phyloP scores from a whole-genome alignment of 1,284 basidiomycete genomes.

The Cerrena zonata region DNA sequence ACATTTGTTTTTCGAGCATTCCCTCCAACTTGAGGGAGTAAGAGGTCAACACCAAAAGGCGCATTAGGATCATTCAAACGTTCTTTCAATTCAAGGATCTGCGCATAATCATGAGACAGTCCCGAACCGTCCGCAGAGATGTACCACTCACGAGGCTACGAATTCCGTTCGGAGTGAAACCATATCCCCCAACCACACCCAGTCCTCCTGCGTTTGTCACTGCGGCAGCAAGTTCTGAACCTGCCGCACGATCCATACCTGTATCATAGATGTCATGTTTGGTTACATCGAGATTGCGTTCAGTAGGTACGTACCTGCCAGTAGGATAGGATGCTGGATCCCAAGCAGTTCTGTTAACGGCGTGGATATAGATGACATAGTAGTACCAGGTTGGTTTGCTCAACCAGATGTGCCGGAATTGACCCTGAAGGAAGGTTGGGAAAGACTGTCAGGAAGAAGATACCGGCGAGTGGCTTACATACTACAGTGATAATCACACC shows the following conservation, averaged over 20 bases:
- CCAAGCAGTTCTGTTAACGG: slow-evolving; percentile 79
- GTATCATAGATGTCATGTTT: no score
- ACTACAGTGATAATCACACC: no score
- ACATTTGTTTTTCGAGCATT: slow-evolving; percentile 80
- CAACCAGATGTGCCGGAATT: no score
- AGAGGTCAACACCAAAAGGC: slow-evolving; percentile 80
- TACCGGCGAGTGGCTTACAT: no score
- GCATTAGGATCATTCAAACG: slow-evolving; percentile 60
- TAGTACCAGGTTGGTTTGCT: no score
- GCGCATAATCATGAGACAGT: no score
- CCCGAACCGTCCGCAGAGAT: no score
- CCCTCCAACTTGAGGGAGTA: slow-evolving; percentile 75
- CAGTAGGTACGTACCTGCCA: slow-evolving; percentile 59
- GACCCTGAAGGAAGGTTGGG: no score
- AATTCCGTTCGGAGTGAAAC: slow-evolving; percentile 68
- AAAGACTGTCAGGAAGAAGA: no score
- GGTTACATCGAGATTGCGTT: no score
- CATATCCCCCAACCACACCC: slow-evolving; percentile 79
- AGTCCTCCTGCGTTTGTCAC: slow-evolving; percentile 81
- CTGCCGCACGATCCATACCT: slow-evolving; percentile 86
- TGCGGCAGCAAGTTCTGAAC: slow-evolving; percentile 81
- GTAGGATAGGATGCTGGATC: slow-evolving; percentile 81
- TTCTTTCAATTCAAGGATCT: slow-evolving; percentile 70
- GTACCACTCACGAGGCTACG: no score
- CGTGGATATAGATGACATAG: slow-evolving; percentile 54